phyloP scores from a whole-genome alignment of 106 monocot genomes.

The Phalaenopsis aphrodite region DNA sequence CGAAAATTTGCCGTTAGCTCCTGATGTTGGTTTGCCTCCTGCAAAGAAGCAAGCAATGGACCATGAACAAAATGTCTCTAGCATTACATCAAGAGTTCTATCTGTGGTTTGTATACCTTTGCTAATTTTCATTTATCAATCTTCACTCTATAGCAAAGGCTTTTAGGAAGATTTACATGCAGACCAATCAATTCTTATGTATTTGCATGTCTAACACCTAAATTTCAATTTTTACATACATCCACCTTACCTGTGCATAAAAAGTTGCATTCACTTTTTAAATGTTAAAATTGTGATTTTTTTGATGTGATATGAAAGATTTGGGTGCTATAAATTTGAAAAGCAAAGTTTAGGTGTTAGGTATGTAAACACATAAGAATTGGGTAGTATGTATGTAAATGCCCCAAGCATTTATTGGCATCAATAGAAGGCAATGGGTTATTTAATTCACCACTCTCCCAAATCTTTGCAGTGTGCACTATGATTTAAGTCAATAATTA shows the following conservation, averaged over 20 bases:
- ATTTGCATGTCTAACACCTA: too few relatives aligned
- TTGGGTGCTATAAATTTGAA: too few relatives aligned
- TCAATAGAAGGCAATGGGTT: not conserved
- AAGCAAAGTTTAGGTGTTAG: too few relatives aligned
- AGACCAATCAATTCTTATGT: too few relatives aligned
- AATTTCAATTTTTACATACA: too few relatives aligned
- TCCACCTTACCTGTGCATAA: too few relatives aligned
- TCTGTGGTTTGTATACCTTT: slow-evolving; percentile 41
- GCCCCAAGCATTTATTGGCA: not conserved
- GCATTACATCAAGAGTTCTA: slow-evolving; percentile 24
- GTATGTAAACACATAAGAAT: too few relatives aligned
- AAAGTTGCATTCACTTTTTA: too few relatives aligned
- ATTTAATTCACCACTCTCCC: not conserved
- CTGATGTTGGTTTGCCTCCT: slow-evolving; percentile 38
- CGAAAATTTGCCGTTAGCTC: slow-evolving; percentile 45
- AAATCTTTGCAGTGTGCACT: not conserved
- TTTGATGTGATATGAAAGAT: too few relatives aligned
- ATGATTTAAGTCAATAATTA: not conserved
- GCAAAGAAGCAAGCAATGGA: slow-evolving; percentile 69
- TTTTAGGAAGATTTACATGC: too few relatives aligned
- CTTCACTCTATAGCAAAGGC: not conserved
- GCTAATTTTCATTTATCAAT: not conserved
- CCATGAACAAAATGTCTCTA: slow-evolving; percentile 23
- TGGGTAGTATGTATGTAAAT: too few relatives aligned
- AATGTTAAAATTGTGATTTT: too few relatives aligned